phyloP scores from a whole-genome alignment of 2,329 filamentous ascomycete species.

The Sclerotiophoma versabilis region DNA sequence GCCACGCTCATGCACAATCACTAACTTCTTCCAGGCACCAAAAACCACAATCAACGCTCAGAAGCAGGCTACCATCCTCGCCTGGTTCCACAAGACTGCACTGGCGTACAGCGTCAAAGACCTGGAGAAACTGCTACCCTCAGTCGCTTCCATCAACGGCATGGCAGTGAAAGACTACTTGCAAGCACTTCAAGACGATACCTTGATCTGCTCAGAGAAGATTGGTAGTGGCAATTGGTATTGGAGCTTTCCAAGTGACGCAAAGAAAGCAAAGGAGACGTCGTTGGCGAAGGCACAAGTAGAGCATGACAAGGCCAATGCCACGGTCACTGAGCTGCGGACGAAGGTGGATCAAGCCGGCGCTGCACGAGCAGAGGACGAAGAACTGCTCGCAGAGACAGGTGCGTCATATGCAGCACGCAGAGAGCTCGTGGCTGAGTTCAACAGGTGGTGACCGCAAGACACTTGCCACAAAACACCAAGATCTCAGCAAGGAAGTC shows the following conservation, averaged over 20 bases:
- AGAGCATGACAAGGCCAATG: constrained; percentile 48
- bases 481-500: constrained; percentile 46
- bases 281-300: constrained; percentile 47
- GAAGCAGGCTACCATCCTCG: constrained; percentile 65
- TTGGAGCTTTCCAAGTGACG: constrained; percentile 70
- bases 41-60: constrained; percentile 64
- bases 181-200: constrained; percentile 67
- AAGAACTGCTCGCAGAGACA: constrained; percentile 44
- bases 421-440: background rate
- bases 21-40: constrained; percentile 52
- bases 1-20: background rate
- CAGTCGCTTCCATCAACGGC: constrained; percentile 67
- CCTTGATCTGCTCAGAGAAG: constrained; percentile 69
- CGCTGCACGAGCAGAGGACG: constrained; percentile 49
- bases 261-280: constrained; percentile 56
- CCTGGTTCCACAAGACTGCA: constrained; percentile 66
- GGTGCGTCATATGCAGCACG: constrained; percentile 23
- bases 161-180: constrained; percentile 74
- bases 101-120: constrained; percentile 72
- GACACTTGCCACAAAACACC: constrained; percentile 48
- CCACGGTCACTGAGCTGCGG: constrained; percentile 48
- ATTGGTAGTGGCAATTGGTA: constrained; percentile 77
- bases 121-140: constrained; percentile 69
- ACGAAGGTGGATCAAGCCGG: constrained; percentile 50
- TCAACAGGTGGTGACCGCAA: constrained; percentile 43